Percentiles rank a stretch among this genome's conserved stretches.
phyloP scores from a whole-genome alignment of 2,329 filamentous ascomycete genomes.

The Alternaria sp. region DNA sequence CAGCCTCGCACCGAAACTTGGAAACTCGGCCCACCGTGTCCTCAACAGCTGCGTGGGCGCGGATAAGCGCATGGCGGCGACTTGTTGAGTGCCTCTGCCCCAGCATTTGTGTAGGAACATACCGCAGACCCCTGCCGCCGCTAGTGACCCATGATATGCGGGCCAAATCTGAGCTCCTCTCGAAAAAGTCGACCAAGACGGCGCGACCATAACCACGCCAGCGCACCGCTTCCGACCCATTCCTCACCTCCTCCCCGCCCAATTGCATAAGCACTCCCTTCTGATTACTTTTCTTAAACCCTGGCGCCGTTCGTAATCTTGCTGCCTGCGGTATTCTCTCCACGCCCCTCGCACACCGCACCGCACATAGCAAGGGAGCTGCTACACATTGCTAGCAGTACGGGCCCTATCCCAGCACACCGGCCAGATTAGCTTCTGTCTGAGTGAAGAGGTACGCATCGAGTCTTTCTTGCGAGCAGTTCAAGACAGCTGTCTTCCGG shows the following conservation, averaged over 20 bases:
- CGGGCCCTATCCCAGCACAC: constrained; percentile 38
- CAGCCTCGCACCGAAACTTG: constrained; percentile 7
- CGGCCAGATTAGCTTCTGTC: constrained; percentile 48
- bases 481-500: neutral
- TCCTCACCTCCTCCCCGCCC: constrained; percentile 24
- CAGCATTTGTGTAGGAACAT: constrained; percentile 9
- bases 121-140: constrained; percentile 16
- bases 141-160: constrained; percentile 21
- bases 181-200: constrained; percentile 34
- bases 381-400: constrained; percentile 35
- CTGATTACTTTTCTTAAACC: constrained; percentile 19
- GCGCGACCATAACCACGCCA: constrained; percentile 31
- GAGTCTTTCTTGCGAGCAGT: constrained; percentile 22
- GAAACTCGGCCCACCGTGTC: neutral
- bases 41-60: constrained; percentile 24
- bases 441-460: constrained; percentile 26
- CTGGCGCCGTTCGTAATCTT: constrained; percentile 13
- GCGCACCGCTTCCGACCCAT: constrained; percentile 25
- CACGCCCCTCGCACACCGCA: constrained; percentile 17
- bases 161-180: constrained; percentile 15
- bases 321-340: constrained; percentile 20
- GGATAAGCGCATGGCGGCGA: neutral
- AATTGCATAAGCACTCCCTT: constrained; percentile 25
- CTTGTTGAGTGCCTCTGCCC: constrained; percentile 11
- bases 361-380: constrained; percentile 42